Base-by-base conservation (phyloP, 2,329 filamentous ascomycete genomes). In the Penicillium sp. region DNA sequence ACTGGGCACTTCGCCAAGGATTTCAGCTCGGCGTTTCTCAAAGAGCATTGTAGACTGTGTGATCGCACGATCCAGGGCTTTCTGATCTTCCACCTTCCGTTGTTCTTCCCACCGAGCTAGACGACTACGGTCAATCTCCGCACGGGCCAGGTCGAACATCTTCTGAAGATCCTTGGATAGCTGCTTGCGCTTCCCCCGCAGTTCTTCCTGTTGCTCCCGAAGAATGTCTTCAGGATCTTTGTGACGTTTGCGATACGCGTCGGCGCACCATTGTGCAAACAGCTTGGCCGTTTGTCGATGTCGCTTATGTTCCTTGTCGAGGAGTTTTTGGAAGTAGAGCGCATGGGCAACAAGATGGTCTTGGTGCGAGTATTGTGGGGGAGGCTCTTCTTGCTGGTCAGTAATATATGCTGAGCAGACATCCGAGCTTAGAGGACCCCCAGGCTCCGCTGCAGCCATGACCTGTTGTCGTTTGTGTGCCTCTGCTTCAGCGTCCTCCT, bases 301-400 rank as follows among this genome's bases (percentile, higher is more conserved):
- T 11, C 87, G 82, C 58, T 84, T 84, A 62, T 92, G 89, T 71
- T 99, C 94, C 53, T 85, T 83, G 3, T 87, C 75, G 76, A 97
- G 84, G 34, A 97, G 79, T 64, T 86, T 89, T 45, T 90, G 86
- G 63, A 97, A 93, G 63, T 92, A 88, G 11, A 88, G 69, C 54
- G 89, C 87, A 57, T 96, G 92, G 44, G 87, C 87, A 43, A 89
- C 80, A 49, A 97, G 81, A 68, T 97, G 90, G 67, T 97, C 92
- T 67, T 85, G 83, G 62, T 95, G 92, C n/a, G 88, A 86, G 79
- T 90, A 97, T 66, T 94, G 90, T 48, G 83, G 81, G 0, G 85
- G 83, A 0, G 89, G 89, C 64, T 95, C 89, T 53, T 90, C 86
- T 55, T 82, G 81, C 11, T 85, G 79, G 58, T 94, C 89, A 0